phyloP scores from a whole-genome alignment of 192 early-diverging fungal species.

The Thoreauomyces humboldtii region DNA sequence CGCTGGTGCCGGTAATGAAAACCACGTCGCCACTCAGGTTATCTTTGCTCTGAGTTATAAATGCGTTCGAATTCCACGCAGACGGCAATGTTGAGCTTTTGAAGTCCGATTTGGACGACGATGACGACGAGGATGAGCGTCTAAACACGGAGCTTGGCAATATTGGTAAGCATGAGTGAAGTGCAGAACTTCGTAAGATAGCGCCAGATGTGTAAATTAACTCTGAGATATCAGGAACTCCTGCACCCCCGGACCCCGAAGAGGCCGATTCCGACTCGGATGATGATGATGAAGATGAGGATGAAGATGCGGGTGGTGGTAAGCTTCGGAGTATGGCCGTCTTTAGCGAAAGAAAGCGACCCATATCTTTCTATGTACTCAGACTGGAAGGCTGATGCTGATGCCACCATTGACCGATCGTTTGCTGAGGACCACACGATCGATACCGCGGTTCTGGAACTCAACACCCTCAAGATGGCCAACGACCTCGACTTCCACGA shows the following conservation, averaged over 20 bases:
- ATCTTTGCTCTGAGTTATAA: too few relatives aligned
- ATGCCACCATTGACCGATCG: conserved; percentile 74
- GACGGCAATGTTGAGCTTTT: too few relatives aligned
- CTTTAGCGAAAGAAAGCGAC: too few relatives aligned
- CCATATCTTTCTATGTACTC: too few relatives aligned
- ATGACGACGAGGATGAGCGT: conserved; percentile 43
- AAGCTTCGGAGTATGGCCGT: neutral
- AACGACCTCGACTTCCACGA: conserved; percentile 78
- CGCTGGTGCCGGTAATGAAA: too few relatives aligned
- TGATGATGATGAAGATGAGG: conserved; percentile 2
- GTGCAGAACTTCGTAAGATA: neutral
- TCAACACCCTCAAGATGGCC: conserved; percentile 85
- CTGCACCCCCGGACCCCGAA: conserved; percentile 7
- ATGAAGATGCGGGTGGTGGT: conserved; percentile 6
- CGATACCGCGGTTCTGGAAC: conserved; percentile 75
- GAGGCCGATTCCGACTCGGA: conserved; percentile 55
- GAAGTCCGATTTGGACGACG: conserved; percentile 59
- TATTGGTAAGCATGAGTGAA: conserved; percentile 35
- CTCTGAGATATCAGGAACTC: neutral
- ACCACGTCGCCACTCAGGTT: too few relatives aligned
- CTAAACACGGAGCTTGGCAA: conserved; percentile 51
- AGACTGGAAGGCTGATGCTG: conserved; percentile 72
- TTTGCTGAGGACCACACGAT: conserved; percentile 73
- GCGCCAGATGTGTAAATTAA: neutral
- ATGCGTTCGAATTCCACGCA: too few relatives aligned